Conservation (phyloP, 2,329 filamentous ascomycete genomes). For the Nannizziopsis arthrosporioides region DNA sequence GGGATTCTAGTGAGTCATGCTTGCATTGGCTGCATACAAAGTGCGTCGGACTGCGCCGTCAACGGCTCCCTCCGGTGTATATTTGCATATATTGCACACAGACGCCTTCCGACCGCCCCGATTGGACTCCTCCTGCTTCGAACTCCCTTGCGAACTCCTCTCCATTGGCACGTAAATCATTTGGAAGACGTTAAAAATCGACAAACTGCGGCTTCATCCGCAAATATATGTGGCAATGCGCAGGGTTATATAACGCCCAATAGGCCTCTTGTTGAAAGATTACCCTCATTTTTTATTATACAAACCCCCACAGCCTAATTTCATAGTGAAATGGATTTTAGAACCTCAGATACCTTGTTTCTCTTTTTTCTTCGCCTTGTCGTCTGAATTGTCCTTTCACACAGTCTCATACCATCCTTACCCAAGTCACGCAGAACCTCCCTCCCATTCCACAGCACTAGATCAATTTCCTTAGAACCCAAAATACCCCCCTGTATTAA, state of each 20-base stretch:
- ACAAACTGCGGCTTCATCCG: not conserved
- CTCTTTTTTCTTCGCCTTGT: no score
- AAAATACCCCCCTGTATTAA: no score
- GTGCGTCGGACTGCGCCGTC: conserved; percentile 45
- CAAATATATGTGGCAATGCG: not conserved
- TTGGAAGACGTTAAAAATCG: conserved; percentile 13
- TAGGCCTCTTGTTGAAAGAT: not conserved
- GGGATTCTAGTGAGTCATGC: conserved; percentile 43
- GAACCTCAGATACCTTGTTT: no score
- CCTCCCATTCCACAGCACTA: no score
- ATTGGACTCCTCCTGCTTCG: conserved; percentile 18
- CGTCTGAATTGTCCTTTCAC: no score
- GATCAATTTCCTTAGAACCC: no score
- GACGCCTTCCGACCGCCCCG: conserved; percentile 21
- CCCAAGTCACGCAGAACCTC: no score
- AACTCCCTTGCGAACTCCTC: conserved; percentile 14
- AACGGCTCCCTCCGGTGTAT: conserved; percentile 38
- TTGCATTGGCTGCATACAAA: conserved; percentile 51
- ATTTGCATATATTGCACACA: conserved; percentile 42
- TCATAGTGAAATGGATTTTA: no score
- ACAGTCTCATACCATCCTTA: no score
- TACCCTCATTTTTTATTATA: conserved; percentile 2
- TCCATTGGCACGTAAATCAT: conserved; percentile 21
- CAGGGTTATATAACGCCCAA: no score
- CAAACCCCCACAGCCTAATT: not conserved